Base-by-base conservation (phyloP, 305 asterid species). In the Fraxinus dipetala region DNA sequence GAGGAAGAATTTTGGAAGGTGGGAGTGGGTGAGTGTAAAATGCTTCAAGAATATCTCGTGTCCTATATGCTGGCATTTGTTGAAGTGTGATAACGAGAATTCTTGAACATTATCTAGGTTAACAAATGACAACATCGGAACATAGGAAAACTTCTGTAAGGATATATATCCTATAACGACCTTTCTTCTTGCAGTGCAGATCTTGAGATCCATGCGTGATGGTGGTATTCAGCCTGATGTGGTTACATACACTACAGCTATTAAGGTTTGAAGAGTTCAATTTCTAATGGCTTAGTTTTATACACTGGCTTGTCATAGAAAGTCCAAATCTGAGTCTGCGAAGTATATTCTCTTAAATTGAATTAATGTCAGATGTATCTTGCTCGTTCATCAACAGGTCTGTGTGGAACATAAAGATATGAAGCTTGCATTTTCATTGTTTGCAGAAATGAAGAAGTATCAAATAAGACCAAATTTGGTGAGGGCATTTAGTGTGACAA, bases 191-290 rank as follows among this genome's bases (percentile, higher is more conserved):
- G 83, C 85, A 74, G 85, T 88, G 89, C 97, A 95, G 98, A 93
- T 93, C 82, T 86, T 95, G 87, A 92, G 90, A 83, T 88, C 90
- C 89, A 92, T 91, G 95, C 95, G 78, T 75, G 95, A 94, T 77
- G 87, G 89, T 84, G 98, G 97, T 79, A 84, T 90, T 88, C 95
- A 89, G 85, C 99, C 98, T 85, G 97, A 95, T 87, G 97, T 94
- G 75, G 86, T 95, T 80, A 84, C 99, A 20, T 95, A 93, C 69
- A 93, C 99, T 80, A 94, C 98, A 40, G 95, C 97, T 81, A 93
- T 95, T 87, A 95, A 93, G 97, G 99, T 95, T 73, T 45, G 36
- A 32, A 77, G 75, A 80, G 43, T 82, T 80, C 30, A 56, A 79
- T 38, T 81, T 80, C 48, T 67, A 59, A 31, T 4, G 56, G 45